Evolutionary conservation across 2,329 filamentous ascomycete genomes (phyloP).

Genomic region (Ophiosphaerella narmari): DNA sequence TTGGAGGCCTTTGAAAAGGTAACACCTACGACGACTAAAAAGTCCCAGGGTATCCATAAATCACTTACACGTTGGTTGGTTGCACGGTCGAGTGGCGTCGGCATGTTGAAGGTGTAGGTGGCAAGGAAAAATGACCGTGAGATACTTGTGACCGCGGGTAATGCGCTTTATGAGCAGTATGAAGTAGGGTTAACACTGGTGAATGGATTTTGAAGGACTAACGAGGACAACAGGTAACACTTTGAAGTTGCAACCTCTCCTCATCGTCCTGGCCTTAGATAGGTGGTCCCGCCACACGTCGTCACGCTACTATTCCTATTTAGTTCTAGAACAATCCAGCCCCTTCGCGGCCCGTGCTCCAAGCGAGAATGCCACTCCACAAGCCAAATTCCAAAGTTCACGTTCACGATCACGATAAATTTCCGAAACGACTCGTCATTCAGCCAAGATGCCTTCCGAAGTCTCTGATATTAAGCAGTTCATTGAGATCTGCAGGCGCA

Average conservation of each 20-base stretch:
- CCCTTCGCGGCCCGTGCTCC: conserved; percentile 36
- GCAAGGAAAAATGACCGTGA: neutral
- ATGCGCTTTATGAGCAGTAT: neutral
- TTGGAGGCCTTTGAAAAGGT: neutral
- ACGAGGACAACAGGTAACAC: conserved; percentile 8
- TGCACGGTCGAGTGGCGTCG: conserved; percentile 55
- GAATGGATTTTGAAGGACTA: neutral
- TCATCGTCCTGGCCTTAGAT: neutral
- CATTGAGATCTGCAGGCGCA: conserved; percentile 99
- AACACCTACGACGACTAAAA: conserved; percentile 27
- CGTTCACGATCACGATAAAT: conserved; percentile 20
- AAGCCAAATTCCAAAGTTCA: conserved; percentile 31
- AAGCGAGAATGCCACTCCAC: conserved; percentile 44
- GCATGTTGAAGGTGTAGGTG: conserved; percentile 43
- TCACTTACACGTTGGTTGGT: conserved; percentile 50
- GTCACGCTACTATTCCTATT: conserved; percentile 27
- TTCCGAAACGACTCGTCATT: conserved; percentile 21
- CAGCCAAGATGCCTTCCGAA: conserved; percentile 94
- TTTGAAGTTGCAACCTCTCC: conserved; percentile 10
- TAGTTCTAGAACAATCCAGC: conserved; percentile 23
- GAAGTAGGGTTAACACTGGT: neutral
- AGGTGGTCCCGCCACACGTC: conserved; percentile 28
- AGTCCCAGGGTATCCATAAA: conserved; percentile 22
- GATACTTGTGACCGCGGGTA: neutral
- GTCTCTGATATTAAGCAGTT: conserved; percentile 99